Evolutionary conservation across 2,329 filamentous ascomycete species (phyloP).

Genomic region (Colletotrichum limetticola): DNA sequence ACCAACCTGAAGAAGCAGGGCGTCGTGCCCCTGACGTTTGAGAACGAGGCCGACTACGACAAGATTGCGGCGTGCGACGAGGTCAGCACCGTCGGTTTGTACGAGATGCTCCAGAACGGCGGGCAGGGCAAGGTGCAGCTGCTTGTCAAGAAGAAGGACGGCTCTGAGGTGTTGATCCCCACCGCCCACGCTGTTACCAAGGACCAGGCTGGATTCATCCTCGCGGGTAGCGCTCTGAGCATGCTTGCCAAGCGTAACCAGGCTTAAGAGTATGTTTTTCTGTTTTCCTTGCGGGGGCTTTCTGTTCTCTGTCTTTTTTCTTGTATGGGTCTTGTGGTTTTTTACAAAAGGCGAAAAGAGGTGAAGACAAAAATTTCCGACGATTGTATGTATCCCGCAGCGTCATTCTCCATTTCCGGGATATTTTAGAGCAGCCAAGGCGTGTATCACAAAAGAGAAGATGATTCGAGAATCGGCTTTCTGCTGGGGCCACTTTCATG

Average conservation of each 20-base stretch:
- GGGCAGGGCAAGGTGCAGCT: conserved; percentile 83
- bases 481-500: background rate
- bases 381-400: conserved; percentile 17
- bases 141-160: conserved; percentile 69
- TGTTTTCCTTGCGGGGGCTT: background rate
- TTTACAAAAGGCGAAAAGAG: conserved; percentile 11
- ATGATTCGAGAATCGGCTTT: background rate
- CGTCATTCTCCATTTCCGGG: background rate
- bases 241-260: conserved; percentile 73
- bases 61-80: conserved; percentile 83
- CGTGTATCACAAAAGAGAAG: background rate
- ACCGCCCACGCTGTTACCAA: conserved; percentile 90
- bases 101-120: conserved; percentile 81
- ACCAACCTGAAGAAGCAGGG: conserved; percentile 98
- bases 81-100: conserved; percentile 83
- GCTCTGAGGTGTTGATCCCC: conserved; percentile 74
- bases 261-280: background rate
- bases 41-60: conserved; percentile 88
- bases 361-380: conserved; percentile 17
- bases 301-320: background rate
- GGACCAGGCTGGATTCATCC: conserved; percentile 91
- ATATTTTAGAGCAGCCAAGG: background rate
- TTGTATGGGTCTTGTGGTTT: conserved; percentile 1
- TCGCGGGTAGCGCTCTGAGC: conserved; percentile 95
- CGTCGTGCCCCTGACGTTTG: conserved; percentile 93